Evolutionary conservation across 306 rosid genomes (phyloP), one percentile per base, ranked within the genome.

Genomic region (Hippophae gyantsensis): DNA sequence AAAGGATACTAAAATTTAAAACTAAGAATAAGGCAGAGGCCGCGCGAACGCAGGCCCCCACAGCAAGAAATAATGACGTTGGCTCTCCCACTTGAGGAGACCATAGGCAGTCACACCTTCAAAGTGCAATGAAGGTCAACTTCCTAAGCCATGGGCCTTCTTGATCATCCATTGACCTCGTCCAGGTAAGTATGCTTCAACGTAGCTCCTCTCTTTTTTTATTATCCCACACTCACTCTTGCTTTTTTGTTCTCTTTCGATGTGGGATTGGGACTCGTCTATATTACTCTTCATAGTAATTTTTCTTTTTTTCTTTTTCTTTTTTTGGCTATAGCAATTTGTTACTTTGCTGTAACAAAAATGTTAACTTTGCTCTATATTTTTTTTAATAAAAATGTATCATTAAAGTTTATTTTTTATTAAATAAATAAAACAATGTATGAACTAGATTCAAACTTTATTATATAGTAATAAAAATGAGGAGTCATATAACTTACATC

Each of bases 31-130:
- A 23, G 61, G 27, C 6, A 73, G 79, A 79, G 73, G 82, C 84
- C 76, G 88, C 90, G 86, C 95, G 84, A 1, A 83, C 88, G 86
- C 88, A 74, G 70, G 78, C 74, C 90, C 88, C 87, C 72, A 7
- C 65, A 69, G 2, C 41, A 75, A 81, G 80, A 81, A 81, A 82
- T 84, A 71, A 82, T 76, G 86, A 81, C 77, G 75, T 80, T 68
- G 81, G 84, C 67, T 72, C 92, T 53, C 58, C 78, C 50, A 51
- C 57, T 13, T 51, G 57, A 18, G 66, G 57, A 62, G 66, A 51
- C 40, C 64, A 46, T 60, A 60, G 44, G 42, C 53, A 9, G 53
- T 25, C 54, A 45, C 64, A 60, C 54, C 47, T 45, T 27, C 41
- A 2, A 2, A 9, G 48, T 64, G 69, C 69, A 44, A 64, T 47